Evolutionary conservation across 768 basidiomycete species (phyloP).

Genomic region (Lentinula boryana): DNA sequence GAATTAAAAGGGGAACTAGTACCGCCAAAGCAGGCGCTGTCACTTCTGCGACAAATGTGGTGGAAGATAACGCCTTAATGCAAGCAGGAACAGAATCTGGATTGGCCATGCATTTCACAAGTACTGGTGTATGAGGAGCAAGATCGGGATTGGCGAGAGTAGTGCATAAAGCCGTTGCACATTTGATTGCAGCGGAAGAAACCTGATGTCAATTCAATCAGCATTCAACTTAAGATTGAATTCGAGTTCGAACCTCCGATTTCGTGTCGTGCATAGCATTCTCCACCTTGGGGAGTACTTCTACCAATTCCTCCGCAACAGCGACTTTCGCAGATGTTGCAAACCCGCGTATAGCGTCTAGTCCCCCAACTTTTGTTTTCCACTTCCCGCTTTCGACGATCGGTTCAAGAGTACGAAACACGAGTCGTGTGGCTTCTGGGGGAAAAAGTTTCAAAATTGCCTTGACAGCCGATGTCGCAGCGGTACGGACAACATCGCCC

Average conservation of each 20-base stretch:
- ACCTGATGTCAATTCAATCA: slow-evolving; percentile 44
- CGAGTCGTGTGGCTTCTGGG: slow-evolving; percentile 68
- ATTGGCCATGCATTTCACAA: slow-evolving; percentile 93
- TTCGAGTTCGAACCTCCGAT: slow-evolving; percentile 54
- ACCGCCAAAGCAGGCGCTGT: slow-evolving; percentile 95
- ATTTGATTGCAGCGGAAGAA: slow-evolving; percentile 79
- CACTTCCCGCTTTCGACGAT: slow-evolving; percentile 87
- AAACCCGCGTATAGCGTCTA: slow-evolving; percentile 79
- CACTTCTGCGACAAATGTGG: slow-evolving; percentile 96
- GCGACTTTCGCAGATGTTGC: slow-evolving; percentile 62
- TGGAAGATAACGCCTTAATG: slow-evolving; percentile 91
- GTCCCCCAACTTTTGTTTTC: slow-evolving; percentile 88
- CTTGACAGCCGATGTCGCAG: slow-evolving; percentile 77
- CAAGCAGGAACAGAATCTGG: slow-evolving; percentile 85
- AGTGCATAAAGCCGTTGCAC: slow-evolving; percentile 81
- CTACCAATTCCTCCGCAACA: slow-evolving; percentile 80
- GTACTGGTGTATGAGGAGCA: slow-evolving; percentile 76
- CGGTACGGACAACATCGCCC: slow-evolving; percentile 82
- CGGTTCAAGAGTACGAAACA: slow-evolving; percentile 63
- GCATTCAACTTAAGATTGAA: not conserved
- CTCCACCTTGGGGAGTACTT: slow-evolving; percentile 81
- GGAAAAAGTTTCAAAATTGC: slow-evolving; percentile 80
- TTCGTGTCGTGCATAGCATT: slow-evolving; percentile 96
- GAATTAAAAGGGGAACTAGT: slow-evolving; percentile 83
- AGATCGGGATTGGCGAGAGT: slow-evolving; percentile 94